These are phyloP conservation scores for Rhodofomes roseus DNA, from an alignment of 1,284 basidiomycete genomes.

Conservation along the genomic window DNA sequence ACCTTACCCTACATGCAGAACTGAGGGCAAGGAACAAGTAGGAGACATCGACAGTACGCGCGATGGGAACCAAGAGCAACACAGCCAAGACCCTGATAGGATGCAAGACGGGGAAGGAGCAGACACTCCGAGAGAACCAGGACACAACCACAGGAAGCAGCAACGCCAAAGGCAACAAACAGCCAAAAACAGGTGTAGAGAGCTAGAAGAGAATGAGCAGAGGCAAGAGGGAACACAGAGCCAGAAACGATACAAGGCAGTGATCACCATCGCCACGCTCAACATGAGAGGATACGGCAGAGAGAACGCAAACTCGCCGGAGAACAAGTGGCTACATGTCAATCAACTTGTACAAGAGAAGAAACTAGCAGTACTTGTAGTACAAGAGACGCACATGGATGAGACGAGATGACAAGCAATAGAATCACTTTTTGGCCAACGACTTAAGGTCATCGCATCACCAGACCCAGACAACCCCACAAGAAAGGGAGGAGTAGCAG, in stretches of 20 bases:
- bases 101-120: too few species aligned
- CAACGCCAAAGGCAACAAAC: too few species aligned
- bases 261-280: conserved; percentile 16
- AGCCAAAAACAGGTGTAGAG: too few species aligned
- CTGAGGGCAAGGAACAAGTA: too few species aligned
- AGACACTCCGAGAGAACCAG: too few species aligned
- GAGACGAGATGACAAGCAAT: conserved; percentile 6
- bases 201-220: too few species aligned
- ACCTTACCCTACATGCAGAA: too few species aligned
- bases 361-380: conserved; percentile 19
- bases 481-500: conserved; percentile 25
- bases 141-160: too few species aligned
- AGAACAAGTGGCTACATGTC: conserved; percentile 23
- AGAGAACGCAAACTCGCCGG: background rate
- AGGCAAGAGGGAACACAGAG: too few species aligned
- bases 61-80: too few species aligned
- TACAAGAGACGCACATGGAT: conserved; percentile 28
- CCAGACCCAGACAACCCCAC: background rate
- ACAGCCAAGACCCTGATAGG: too few species aligned
- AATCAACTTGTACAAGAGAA: conserved; percentile 16
- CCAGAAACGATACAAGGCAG: background rate
- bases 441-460: conserved; percentile 12
- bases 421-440: conserved; percentile 6
- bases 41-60: too few species aligned
- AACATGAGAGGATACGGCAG: conserved; percentile 19